These are phyloP conservation scores for Mediolabrus comicus DNA, from an alignment of 108 stramenopile species.

Conservation along the genomic window DNA sequence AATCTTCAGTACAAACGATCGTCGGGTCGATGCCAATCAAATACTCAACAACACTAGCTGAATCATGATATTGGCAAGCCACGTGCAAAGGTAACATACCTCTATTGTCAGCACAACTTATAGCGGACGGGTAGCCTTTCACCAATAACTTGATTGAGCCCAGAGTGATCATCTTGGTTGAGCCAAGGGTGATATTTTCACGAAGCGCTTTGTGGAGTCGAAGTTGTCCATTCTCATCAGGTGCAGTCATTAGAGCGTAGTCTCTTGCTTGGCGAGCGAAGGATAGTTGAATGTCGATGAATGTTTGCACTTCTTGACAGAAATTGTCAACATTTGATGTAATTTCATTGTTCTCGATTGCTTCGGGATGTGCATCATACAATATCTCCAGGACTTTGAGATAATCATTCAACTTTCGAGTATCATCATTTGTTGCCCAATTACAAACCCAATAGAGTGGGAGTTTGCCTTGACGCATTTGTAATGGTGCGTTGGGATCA, in stretches of 20 bases:
- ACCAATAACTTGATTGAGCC: slow-evolving; percentile 8
- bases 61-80: too few species aligned
- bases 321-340: too few species aligned
- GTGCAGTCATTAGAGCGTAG: not conserved
- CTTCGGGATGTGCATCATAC: too few species aligned
- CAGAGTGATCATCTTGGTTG: slow-evolving; percentile 3
- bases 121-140: not conserved
- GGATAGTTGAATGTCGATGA: not conserved
- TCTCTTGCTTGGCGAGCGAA: not conserved
- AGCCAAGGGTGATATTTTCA: slow-evolving; percentile 1
- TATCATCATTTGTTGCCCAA: too few species aligned
- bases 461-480: too few species aligned
- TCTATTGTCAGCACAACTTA: not conserved
- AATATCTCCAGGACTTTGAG: too few species aligned
- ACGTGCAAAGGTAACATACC: slow-evolving; percentile 4
- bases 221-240: not conserved
- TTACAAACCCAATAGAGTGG: too few species aligned
- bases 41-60: not conserved
- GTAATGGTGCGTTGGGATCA: too few species aligned
- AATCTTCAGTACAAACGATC: not conserved
- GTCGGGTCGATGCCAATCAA: not conserved
- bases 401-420: too few species aligned
- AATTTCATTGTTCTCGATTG: too few species aligned
- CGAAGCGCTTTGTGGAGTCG: slow-evolving; percentile 3
- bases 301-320: too few species aligned